phyloP scores from a whole-genome alignment of 2,329 filamentous ascomycete species.

The Ascochyta rabiei region DNA sequence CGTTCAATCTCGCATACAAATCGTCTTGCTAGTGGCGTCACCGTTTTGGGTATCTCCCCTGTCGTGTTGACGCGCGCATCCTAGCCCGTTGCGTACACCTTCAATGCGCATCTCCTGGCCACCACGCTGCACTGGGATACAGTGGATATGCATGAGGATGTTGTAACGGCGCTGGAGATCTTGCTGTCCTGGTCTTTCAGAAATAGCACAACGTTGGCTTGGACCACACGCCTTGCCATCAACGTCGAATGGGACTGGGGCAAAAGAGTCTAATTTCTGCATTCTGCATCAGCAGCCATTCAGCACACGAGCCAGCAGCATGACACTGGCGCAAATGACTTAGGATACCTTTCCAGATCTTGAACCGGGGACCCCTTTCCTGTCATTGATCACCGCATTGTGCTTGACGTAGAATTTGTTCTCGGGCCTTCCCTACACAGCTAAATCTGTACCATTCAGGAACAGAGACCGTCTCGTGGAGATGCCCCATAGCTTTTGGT shows the following conservation, averaged over 20 bases:
- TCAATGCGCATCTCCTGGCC: constrained; percentile 47
- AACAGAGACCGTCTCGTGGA: constrained; percentile 52
- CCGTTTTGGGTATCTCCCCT: constrained; percentile 42
- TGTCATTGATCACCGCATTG: constrained; percentile 54
- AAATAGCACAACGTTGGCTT: constrained; percentile 47
- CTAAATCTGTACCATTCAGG: constrained; percentile 50
- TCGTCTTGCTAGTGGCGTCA: constrained; percentile 41
- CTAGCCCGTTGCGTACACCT: constrained; percentile 41
- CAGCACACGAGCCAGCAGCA: constrained; percentile 47
- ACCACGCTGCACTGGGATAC: constrained; percentile 37
- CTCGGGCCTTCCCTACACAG: constrained; percentile 51
- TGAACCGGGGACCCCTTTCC: constrained; percentile 45
- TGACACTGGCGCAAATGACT: constrained; percentile 45
- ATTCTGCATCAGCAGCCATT: constrained; percentile 50
- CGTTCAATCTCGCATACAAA: constrained; percentile 43
- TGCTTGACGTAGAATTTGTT: constrained; percentile 52
- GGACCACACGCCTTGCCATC: constrained; percentile 30
- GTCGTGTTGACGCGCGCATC: constrained; percentile 30
- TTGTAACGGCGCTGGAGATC: constrained; percentile 51
- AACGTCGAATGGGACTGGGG: constrained; percentile 19
- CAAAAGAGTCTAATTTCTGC: constrained; percentile 41
- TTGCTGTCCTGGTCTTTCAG: constrained; percentile 49
- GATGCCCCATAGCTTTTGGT: constrained; percentile 45
- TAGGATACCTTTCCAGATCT: constrained; percentile 47
- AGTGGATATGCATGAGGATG: constrained; percentile 44